Evolutionary conservation across 1,284 basidiomycete species (phyloP), one percentile per base, ranked within the genome.

Genomic region (Marasmius fiardii): DNA sequence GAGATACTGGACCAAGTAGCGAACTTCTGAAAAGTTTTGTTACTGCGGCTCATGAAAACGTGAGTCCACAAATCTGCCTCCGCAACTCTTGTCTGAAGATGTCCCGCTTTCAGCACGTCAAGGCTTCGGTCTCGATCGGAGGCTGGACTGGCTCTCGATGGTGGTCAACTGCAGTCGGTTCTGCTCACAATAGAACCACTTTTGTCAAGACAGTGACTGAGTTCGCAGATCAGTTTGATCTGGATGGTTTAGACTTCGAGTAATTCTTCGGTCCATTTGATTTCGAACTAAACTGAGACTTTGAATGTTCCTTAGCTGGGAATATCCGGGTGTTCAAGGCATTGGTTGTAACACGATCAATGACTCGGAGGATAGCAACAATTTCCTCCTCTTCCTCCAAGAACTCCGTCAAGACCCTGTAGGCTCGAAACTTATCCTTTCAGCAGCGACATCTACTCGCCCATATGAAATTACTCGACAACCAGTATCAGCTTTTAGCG

Each of bases 241-340:
- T 89, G 3, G 86, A 88, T 63, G 85, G 85, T 20, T 74, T 90
- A 58, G 85, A 88, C 65, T 79, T 88, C 58, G 86, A 88, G 77
- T 79, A 56, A 41, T 75, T 70, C n/a, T 12, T 10, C 3, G 21
- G 20, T 28, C 28, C 21, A n/a, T 28, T 49, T 20, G 33, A 37
- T 48, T 31, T 31, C 28, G 28, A 39, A 23, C 34, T 47, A 43
- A 23, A 23, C 35, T 53, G 5, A 8, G 0, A 4, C 34, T 20
- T 47, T 16, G 12, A 33, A 28, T n/a, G 21, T 24, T 50, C 35
- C 48, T 10, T 58, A 87, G 88, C 67, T 89, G 86, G 86, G 86
- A 88, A 65, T 89, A 86, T 66, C 87, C 87, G 5, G 78, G 74
- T 47, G 70, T 74, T 11, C 68, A 70, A 37, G 86, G 85, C 43